Conservation (phyloP, 768 basidiomycete species). For the Mycena epipterygia region DNA sequence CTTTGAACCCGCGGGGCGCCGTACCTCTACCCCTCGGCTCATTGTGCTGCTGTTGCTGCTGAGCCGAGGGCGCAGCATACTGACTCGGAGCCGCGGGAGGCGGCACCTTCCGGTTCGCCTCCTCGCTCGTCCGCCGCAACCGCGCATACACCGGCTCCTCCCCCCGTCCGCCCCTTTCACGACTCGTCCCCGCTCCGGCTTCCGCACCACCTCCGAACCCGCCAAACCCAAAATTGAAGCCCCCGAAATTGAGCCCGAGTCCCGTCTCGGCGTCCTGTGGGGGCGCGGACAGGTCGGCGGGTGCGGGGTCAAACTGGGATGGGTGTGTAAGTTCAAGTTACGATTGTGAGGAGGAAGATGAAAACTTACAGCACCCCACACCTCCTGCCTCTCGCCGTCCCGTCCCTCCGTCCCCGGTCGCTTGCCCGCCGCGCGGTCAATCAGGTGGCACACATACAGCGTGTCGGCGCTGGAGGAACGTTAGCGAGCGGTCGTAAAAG, state of each 20-base stretch:
- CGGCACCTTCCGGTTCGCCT: slow-evolving; percentile 24
- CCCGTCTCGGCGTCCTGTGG: slow-evolving; percentile 33
- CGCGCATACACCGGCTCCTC: slow-evolving; percentile 37
- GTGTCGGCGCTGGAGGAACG: slow-evolving; percentile 27
- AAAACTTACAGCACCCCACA: slow-evolving; percentile 32
- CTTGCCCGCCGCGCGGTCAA: slow-evolving; percentile 32
- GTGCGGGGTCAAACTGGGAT: slow-evolving; percentile 32
- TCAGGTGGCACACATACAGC: slow-evolving; percentile 30
- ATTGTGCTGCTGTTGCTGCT: too few relatives aligned
- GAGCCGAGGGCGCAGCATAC: too few relatives aligned
- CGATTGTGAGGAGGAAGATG: not conserved
- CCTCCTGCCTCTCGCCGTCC: slow-evolving; percentile 25
- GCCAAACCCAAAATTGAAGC: slow-evolving; percentile 19
- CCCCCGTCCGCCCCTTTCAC: slow-evolving; percentile 26
- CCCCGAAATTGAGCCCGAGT: slow-evolving; percentile 20
- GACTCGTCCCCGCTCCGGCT: not conserved
- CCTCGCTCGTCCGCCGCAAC: slow-evolving; percentile 31
- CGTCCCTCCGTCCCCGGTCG: slow-evolving; percentile 9
- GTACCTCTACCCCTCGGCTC: too few relatives aligned
- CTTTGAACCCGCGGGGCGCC: slow-evolving; percentile 26
- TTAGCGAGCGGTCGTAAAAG: too few relatives aligned
- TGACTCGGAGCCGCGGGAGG: not conserved
- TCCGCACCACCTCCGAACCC: slow-evolving; percentile 20
- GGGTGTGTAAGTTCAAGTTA: not conserved
- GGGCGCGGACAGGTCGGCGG: not conserved